These are phyloP conservation scores for Pyrrhoderma noxium DNA, from an alignment of 1,284 basidiomycete genomes.

Conservation along the genomic window DNA sequence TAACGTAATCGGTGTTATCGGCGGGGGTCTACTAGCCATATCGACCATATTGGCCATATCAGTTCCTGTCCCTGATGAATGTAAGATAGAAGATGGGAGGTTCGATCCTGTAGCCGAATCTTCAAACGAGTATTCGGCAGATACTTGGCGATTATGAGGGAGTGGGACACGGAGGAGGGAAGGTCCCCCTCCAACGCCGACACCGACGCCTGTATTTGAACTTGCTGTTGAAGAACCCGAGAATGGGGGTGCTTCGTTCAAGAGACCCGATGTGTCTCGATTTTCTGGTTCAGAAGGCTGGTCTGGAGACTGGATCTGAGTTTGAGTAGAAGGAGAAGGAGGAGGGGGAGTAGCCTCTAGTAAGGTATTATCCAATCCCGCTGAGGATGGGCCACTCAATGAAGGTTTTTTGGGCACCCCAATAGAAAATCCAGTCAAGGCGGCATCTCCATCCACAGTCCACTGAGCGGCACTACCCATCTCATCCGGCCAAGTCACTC, in stretches of 20 bases:
- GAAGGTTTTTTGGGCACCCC: conserved; percentile 31
- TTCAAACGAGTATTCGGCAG: conserved; percentile 66
- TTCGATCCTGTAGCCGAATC: conserved; percentile 49
- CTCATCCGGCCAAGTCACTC: conserved; percentile 53
- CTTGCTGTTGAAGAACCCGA: no score
- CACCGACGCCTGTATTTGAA: conserved; percentile 23
- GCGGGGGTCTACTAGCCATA: conserved; percentile 24
- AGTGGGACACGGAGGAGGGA: conserved; percentile 68
- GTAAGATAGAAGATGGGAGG: conserved; percentile 37
- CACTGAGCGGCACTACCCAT: conserved; percentile 42
- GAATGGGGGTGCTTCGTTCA: conserved; percentile 21
- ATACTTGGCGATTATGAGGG: conserved; percentile 49
- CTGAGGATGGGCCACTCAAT: no score
- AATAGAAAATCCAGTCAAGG: conserved; percentile 62
- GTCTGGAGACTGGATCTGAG: conserved; percentile 34
- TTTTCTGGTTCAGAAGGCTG: no score
- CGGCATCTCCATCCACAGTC: conserved; percentile 48
- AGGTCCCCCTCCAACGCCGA: conserved; percentile 36
- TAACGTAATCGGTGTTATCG: conserved; percentile 54
- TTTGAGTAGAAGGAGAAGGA: conserved; percentile 38
- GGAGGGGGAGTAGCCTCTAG: conserved; percentile 6
- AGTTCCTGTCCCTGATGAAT: not conserved
- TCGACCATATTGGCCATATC: conserved; percentile 26
- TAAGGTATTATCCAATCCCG: no score
- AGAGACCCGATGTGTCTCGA: conserved; percentile 16